Base-by-base conservation (phyloP, 1,139 yeast species). In the Yamadazyma trypodendri region DNA sequence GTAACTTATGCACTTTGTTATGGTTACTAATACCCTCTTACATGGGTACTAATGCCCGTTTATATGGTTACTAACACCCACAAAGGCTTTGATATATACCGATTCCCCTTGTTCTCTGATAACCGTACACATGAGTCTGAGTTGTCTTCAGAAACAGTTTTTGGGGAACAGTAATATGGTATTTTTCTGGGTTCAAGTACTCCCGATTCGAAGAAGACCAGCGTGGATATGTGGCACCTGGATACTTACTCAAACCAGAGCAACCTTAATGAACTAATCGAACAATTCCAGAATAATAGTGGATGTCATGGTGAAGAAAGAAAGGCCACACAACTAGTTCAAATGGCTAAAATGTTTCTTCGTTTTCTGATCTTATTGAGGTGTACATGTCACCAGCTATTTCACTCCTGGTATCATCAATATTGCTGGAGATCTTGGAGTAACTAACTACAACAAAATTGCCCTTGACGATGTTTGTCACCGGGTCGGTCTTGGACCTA, bases 401-500 rank as follows among this genome's bases (percentile, higher is more conserved):
- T 60, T 58, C 36, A 55, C 64, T 18, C 65, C 65, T 5, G 64
- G 61, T 17, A 41, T 60, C 15, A 58, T 55, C 9, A 49, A 63
- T 20, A 56, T 80, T 33, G 61, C 65, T 52, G 57, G 56, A 16
- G 68, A 72, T 17, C 73, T 77, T 42, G 46, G 56, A 10, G 61
- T 75, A 2, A 55, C 71, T 10, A 36, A 69, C 66, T 10, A 65
- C 61, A 3, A 76, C 79, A 0, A 60, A 69, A 1, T 54, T 79
- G 10, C 76, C 78, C 6, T 58, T 61, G 31, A 45, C 63, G 2
- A 34, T 57, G 42, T 61, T 57, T 46, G 78, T 78, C 12, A 46
- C 77, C 13, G 84, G 81, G 2, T 77, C 46, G 83, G 81, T 24
- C 35, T 74, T 25, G 83, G 82, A 0, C 82, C 81, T 6, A 59